These are phyloP conservation scores for Ogataea haglerorum DNA, from an alignment of 805 yeast genomes.

Conservation along the genomic window DNA sequence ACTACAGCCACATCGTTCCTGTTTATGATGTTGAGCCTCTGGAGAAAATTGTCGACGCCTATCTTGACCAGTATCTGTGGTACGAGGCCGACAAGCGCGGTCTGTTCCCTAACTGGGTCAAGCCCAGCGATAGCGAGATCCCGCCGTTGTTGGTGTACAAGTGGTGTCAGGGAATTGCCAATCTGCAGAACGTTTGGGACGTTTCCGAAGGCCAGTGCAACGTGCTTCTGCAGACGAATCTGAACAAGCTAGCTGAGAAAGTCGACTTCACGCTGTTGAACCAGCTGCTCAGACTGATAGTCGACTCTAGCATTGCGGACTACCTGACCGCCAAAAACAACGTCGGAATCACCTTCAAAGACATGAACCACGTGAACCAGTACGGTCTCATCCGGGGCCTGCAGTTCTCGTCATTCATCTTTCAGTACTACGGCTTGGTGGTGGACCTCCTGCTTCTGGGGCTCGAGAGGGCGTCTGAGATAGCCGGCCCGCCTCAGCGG, in stretches of 20 bases:
- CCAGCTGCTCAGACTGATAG: constrained; percentile 70
- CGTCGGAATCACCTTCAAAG: constrained; percentile 77
- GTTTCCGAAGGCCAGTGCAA: constrained; percentile 68
- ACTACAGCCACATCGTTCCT: constrained; percentile 78
- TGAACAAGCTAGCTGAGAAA: constrained; percentile 74
- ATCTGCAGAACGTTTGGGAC: constrained; percentile 76
- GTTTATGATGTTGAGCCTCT: constrained; percentile 86
- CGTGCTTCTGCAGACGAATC: constrained; percentile 76
- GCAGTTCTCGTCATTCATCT: constrained; percentile 85
- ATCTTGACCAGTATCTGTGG: constrained; percentile 93
- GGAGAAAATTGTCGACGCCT: constrained; percentile 95
- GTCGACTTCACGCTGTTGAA: constrained; percentile 85
- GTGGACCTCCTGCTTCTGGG: constrained; percentile 83
- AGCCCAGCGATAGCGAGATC: constrained; percentile 90
- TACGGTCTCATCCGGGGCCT: constrained; percentile 86
- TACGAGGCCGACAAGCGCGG: constrained; percentile 87
- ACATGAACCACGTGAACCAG: constrained; percentile 90
- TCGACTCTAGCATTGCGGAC: constrained; percentile 91
- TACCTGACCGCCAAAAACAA: constrained; percentile 91
- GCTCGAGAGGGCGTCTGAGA: constrained; percentile 76
- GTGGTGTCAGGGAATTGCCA: constrained; percentile 91
- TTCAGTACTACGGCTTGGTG: constrained; percentile 85
- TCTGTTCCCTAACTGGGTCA: constrained; percentile 93
- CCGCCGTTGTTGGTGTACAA: constrained; percentile 90
- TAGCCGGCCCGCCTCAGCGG: constrained; percentile 71